Evolutionary conservation across 2,329 filamentous ascomycete species (phyloP).

Genomic region (Leptodontidium sp.): DNA sequence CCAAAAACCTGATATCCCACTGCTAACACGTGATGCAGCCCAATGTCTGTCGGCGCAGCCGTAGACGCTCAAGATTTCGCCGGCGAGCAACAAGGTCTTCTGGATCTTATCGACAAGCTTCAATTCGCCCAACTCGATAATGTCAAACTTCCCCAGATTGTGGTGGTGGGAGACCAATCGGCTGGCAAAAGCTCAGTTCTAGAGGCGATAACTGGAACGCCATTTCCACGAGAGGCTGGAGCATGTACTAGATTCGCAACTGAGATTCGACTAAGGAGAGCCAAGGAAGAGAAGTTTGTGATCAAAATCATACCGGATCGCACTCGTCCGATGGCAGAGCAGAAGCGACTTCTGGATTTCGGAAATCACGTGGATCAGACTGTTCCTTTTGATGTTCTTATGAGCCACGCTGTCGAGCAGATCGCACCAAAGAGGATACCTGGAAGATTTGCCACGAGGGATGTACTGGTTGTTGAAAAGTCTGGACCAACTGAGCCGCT

Average conservation of each 20-base stretch:
- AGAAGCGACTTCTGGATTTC: slow-evolving; percentile 23
- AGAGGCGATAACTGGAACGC: slow-evolving; percentile 48
- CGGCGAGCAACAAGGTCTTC: slow-evolving; percentile 25
- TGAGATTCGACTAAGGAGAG: slow-evolving; percentile 50
- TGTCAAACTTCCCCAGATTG: slow-evolving; percentile 33
- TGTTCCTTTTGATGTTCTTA: slow-evolving; percentile 30
- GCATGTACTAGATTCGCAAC: slow-evolving; percentile 55
- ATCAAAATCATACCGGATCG: slow-evolving; percentile 28
- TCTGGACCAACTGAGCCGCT: slow-evolving; percentile 51
- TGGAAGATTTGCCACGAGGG: slow-evolving; percentile 30
- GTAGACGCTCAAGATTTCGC: slow-evolving; percentile 26
- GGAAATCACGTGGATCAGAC: slow-evolving; percentile 26
- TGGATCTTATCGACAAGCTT: slow-evolving; percentile 31
- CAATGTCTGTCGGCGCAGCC: slow-evolving; percentile 54
- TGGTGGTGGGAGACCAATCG: slow-evolving; percentile 51
- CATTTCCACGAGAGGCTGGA: slow-evolving; percentile 50
- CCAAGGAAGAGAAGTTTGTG: slow-evolving; percentile 23
- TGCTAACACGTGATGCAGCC: slow-evolving; percentile 44
- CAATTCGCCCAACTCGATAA: slow-evolving; percentile 32
- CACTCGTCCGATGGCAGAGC: slow-evolving; percentile 25
- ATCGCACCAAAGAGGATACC: slow-evolving; percentile 28
- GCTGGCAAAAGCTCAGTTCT: slow-evolving; percentile 44
- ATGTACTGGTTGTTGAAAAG: slow-evolving; percentile 33
- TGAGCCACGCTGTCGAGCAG: slow-evolving; percentile 27
- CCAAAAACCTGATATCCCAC: not conserved